A percentile compares a stretch with the other conserved stretches of the same genome.
Evolutionary conservation across 305 asterid species (phyloP).

Genomic region (Rubia peregrina): DNA sequence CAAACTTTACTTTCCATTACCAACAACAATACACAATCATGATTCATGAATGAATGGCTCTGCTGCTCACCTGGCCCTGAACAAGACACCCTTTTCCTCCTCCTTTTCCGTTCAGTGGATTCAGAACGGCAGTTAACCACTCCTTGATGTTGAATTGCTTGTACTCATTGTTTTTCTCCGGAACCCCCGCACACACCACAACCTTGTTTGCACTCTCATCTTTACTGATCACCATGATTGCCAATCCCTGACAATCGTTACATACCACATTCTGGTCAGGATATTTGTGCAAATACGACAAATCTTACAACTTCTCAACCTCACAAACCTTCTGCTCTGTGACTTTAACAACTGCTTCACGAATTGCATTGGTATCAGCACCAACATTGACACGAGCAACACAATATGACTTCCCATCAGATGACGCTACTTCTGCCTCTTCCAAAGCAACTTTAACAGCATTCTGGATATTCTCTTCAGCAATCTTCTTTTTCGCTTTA

Average conservation of each 20-base stretch:
- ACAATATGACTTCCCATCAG: constrained; percentile 75
- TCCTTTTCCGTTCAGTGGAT: constrained; percentile 75
- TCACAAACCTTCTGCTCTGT: constrained; percentile 70
- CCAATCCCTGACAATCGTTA: constrained; percentile 54
- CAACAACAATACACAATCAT: not conserved
- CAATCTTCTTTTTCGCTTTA: constrained; percentile 77
- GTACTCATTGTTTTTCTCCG: constrained; percentile 56
- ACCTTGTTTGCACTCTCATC: constrained; percentile 73
- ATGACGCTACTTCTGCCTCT: constrained; percentile 65
- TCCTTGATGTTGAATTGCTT: constrained; percentile 57
- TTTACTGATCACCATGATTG: constrained; percentile 73
- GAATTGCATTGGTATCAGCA: constrained; percentile 78
- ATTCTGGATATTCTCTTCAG: constrained; percentile 69
- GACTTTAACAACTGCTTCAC: constrained; percentile 98
- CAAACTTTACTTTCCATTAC: not conserved
- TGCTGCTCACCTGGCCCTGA: constrained; percentile 74
- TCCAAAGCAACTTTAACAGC: constrained; percentile 58
- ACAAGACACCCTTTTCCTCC: constrained; percentile 98
- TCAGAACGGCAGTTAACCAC: constrained; percentile 75
- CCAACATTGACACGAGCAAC: constrained; percentile 71
- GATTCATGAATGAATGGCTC: not conserved
- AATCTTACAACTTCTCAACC: not conserved
- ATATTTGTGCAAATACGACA: not conserved
- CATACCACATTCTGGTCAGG: constrained; percentile 9
- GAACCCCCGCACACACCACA: constrained; percentile 93